A percentile compares a stretch with the other conserved stretches of the same genome.
These are phyloP conservation scores for Selaginella moellendorffii DNA, from an alignment of 75 land plant genomes.

Conservation along the genomic window DNA sequence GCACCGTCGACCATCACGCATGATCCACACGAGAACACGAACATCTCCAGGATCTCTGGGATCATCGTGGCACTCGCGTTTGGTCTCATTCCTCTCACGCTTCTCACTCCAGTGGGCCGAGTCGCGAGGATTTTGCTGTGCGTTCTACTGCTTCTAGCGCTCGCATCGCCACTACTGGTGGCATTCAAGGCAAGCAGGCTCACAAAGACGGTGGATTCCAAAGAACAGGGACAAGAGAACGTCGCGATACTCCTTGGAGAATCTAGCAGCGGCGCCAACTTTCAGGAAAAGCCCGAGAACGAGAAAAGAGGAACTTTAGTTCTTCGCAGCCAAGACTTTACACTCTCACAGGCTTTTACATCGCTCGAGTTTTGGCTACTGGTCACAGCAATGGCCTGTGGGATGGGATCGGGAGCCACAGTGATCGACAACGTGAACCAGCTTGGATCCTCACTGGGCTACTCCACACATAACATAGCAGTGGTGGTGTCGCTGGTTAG, in stretches of 20 bases:
- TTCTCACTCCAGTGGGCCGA: not conserved
- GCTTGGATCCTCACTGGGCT: conserved; percentile 73
- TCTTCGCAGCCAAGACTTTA: conserved; percentile 10
- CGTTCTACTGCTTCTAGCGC: not conserved
- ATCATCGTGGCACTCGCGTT: not conserved
- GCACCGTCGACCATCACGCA: not conserved
- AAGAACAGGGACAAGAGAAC: too few relatives aligned
- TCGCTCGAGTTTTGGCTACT: conserved; percentile 70
- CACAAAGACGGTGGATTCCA: not conserved
- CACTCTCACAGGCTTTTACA: conserved; percentile 41
- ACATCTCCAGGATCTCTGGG: not conserved
- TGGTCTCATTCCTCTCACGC: not conserved
- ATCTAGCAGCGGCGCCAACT: not conserved
- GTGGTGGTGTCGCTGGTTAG: conserved; percentile 78
- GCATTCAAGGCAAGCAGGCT: not conserved
- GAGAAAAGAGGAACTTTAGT: not conserved
- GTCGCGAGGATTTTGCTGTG: not conserved
- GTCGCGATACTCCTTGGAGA: not conserved
- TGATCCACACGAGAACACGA: not conserved
- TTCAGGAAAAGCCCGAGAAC: not conserved
- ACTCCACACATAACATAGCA: conserved; percentile 30
- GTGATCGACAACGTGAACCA: conserved; percentile 82
- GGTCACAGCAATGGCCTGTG: conserved; percentile 61
- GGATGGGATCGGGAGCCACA: conserved; percentile 87
- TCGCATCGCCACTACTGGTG: not conserved